Evolutionary conservation across 169 alveolate species (phyloP).

Genomic region (Cryptosporidium sp.): DNA sequence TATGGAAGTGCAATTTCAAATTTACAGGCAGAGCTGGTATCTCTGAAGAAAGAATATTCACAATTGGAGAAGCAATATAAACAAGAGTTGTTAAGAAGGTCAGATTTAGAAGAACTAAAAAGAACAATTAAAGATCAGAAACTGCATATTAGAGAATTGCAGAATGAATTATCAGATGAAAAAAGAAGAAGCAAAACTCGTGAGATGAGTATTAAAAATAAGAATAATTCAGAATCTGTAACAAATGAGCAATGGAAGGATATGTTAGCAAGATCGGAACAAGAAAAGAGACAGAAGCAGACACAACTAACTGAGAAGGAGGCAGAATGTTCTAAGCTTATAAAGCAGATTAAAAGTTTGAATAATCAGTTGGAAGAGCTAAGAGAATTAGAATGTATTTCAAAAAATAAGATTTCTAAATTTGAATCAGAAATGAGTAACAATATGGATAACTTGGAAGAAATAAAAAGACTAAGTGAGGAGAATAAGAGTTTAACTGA

Average conservation of each 20-base stretch:
- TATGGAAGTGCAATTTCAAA: constrained; percentile 32
- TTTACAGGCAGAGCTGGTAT: constrained; percentile 47
- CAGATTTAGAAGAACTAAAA: constrained; percentile 46
- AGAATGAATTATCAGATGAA: constrained; percentile 68
- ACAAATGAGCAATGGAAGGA: constrained; percentile 64
- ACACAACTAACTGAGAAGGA: constrained; percentile 52
- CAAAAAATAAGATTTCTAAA: constrained; percentile 1
- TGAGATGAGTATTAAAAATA: constrained; percentile 48
- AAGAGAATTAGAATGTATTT: neutral
- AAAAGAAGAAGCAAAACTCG: constrained; percentile 48
- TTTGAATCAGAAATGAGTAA: constrained; percentile 10
- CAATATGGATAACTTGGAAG: neutral
- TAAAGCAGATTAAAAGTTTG: constrained; percentile 29
- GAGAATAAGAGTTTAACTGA: neutral
- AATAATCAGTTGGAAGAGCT: constrained; percentile 39
- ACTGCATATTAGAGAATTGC: constrained; percentile 58
- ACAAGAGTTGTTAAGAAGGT: constrained; percentile 48
- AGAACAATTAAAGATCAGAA: constrained; percentile 54
- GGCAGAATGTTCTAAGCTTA: constrained; percentile 23
- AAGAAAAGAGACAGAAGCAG: constrained; percentile 39
- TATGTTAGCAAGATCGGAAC: constrained; percentile 38
- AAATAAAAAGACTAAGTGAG: neutral
- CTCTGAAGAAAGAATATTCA: constrained; percentile 41
- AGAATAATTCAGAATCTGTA: constrained; percentile 4
- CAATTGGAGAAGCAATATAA: constrained; percentile 67